Conservation (phyloP, 108 stramenopile species). For the Fragilaria crotonensis region DNA sequence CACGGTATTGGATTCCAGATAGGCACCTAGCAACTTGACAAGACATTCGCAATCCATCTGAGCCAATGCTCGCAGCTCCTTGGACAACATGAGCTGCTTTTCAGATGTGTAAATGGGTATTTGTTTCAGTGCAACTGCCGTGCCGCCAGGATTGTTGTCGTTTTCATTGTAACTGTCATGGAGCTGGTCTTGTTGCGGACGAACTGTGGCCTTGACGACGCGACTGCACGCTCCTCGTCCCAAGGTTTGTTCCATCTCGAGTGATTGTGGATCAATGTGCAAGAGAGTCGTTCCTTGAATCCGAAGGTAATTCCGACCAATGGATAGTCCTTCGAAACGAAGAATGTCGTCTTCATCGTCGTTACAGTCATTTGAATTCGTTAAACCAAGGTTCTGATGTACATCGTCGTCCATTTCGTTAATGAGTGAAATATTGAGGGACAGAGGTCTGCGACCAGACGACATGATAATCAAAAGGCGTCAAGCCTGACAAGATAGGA, state of each 20-base stretch:
- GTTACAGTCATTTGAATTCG: background rate
- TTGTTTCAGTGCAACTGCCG: slow-evolving; percentile 38
- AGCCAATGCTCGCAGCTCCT: slow-evolving; percentile 59
- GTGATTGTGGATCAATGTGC: slow-evolving; percentile 15
- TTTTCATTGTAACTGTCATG: too few relatives aligned
- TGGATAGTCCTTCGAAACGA: slow-evolving; percentile 65
- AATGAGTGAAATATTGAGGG: background rate
- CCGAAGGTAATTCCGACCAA: slow-evolving; percentile 68
- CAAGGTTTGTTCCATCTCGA: slow-evolving; percentile 32
- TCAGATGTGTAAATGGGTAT: slow-evolving; percentile 28
- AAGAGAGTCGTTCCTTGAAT: slow-evolving; percentile 51
- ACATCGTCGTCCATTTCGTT: background rate
- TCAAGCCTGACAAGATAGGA: too few relatives aligned
- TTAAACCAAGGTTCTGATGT: background rate
- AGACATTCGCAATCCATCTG: slow-evolving; percentile 50
- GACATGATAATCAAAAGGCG: slow-evolving; percentile 1
- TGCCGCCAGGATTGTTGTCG: slow-evolving; percentile 5
- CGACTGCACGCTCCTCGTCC: slow-evolving; percentile 61
- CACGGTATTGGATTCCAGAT: slow-evolving; percentile 47
- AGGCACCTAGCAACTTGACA: slow-evolving; percentile 68
- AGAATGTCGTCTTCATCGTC: background rate
- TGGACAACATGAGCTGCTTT: slow-evolving; percentile 48
- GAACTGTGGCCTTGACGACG: slow-evolving; percentile 45
- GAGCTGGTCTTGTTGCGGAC: too few relatives aligned
- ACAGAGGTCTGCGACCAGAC: background rate